These are phyloP conservation scores for Yamadazyma membranifaciens DNA, from an alignment of 1,139 yeast species.

Conservation along the genomic window DNA sequence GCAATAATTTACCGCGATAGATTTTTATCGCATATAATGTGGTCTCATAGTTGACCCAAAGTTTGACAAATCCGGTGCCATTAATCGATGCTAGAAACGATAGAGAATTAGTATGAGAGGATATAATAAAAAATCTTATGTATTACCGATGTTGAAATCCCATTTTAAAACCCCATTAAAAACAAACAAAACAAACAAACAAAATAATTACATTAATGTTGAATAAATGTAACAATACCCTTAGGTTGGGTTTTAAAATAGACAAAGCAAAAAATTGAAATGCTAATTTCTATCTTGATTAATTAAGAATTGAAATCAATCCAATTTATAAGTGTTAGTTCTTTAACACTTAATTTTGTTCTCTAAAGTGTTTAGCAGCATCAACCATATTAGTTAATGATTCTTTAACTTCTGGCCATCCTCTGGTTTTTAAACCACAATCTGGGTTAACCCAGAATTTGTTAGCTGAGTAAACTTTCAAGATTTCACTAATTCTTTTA, in stretches of 20 bases:
- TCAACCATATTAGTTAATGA: conserved; percentile 97
- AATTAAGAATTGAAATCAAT: neutral
- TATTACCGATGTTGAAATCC: conserved; percentile 54
- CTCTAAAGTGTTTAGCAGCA: conserved; percentile 97
- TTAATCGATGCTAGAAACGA: too few relatives aligned
- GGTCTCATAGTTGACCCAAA: neutral
- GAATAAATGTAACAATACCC: conserved; percentile 54
- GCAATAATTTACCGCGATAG: conserved; percentile 4
- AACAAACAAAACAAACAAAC: conserved; percentile 21
- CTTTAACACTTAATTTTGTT: conserved; percentile 31
- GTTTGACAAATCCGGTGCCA: too few relatives aligned
- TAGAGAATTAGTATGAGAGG: neutral
- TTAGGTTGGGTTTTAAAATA: conserved; percentile 18
- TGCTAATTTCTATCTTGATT: neutral
- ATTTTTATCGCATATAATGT: neutral
- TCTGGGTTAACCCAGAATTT: conserved; percentile 99
- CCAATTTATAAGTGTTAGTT: conserved; percentile 3
- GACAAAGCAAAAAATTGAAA: conserved; percentile 5
- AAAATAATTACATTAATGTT: conserved; percentile 57
- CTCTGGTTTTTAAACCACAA: conserved; percentile 99
- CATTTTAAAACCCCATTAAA: conserved; percentile 36
- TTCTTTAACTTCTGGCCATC: conserved; percentile 84
- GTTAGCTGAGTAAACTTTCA: conserved; percentile 95
- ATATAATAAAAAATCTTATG: conserved; percentile 16
- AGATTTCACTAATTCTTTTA: conserved; percentile 88